Base-by-base conservation (phyloP, 768 basidiomycete species). In the Auricularia sp. region DNA sequence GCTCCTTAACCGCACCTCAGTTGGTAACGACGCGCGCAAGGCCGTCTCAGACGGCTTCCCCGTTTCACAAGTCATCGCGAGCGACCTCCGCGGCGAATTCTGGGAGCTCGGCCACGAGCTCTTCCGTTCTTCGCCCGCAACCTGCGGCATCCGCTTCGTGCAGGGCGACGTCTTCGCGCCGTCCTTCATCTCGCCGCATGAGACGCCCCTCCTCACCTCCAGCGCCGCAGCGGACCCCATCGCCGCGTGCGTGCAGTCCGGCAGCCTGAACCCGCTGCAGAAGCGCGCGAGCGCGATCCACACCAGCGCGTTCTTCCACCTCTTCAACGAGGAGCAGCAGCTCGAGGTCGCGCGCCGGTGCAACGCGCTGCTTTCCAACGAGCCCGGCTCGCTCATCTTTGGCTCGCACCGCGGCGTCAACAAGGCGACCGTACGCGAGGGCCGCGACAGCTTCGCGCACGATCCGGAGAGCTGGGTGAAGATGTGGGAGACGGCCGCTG, bases 311-410 rank as follows among this genome's bases (percentile, higher is more conserved):
- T 70, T 70, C 62, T 70, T 70, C 69, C 75, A 78, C 70, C 70
- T 84, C 36, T 85, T 85, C 70, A 65, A 69, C 63, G 74, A 78
- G 65, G 72, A 67, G 18, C 62, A 72, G 35, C 83, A 84, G 66
- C 65, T 71, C 10, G 67, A 76, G 42, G 72, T 84, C 60, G 83
- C 79, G 2, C 72, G 70, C 18, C 71, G 72, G 7, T 69, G 83
- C 34, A 80, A 78, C 1, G 73, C 73, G 7, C 70, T 83, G 3
- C 74, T 83, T n/a, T 74, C 77, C 0, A 77, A 76, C 2, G 68
- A 69, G 33, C 75, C 78, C 1, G 82, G 81, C 2, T 80, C 81
- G 1, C 67, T 80, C 29, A 77, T 82, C 44, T 79, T 81, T 64
- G 82, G 83, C 12, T 64, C 67, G 33, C 81, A 82, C 18, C 34